phyloP scores from a whole-genome alignment of 345 rosid species.

The Boechera stricta region DNA sequence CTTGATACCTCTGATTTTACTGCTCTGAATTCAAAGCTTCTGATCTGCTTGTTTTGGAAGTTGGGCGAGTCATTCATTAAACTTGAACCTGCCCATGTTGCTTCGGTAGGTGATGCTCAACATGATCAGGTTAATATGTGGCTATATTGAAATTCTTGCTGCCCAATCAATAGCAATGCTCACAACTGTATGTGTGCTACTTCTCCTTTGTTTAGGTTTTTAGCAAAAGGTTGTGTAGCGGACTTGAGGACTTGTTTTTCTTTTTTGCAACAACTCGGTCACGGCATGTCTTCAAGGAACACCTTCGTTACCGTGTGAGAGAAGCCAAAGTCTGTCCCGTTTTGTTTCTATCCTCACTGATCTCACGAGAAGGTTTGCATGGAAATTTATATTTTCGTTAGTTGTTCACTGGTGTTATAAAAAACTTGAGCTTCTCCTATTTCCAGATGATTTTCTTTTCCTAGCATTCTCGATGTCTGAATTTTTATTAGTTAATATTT shows the following conservation, averaged over 20 bases:
- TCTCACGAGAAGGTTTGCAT: conserved; percentile 71
- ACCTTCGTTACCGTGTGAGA: conserved; percentile 58
- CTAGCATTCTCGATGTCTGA: conserved; percentile 15
- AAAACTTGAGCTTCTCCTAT: conserved; percentile 22
- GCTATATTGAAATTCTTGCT: conserved; percentile 34
- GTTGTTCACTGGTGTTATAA: conserved; percentile 6
- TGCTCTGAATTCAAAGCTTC: conserved; percentile 55
- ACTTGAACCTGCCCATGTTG: conserved; percentile 44
- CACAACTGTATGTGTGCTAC: conserved; percentile 27
- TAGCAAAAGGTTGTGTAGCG: conserved; percentile 49
- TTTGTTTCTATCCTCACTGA: conserved; percentile 61
- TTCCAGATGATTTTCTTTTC: conserved; percentile 9
- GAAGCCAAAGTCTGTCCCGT: conserved; percentile 73
- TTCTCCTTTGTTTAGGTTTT: conserved; percentile 54
- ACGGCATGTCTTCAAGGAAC: conserved; percentile 67
- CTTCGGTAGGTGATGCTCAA: conserved; percentile 56
- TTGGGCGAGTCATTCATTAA: conserved; percentile 58
- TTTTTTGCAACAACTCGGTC: conserved; percentile 64
- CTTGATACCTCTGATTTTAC: conserved; percentile 51
- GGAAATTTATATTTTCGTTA: not conserved
- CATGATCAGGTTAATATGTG: conserved; percentile 24
- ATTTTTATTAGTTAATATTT: not conserved
- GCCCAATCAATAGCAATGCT: conserved; percentile 17
- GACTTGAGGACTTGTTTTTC: conserved; percentile 60
- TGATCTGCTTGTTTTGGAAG: conserved; percentile 74